These are phyloP conservation scores for Ogataea trehalophila DNA, from an alignment of 805 yeast species.

Conservation along the genomic window DNA sequence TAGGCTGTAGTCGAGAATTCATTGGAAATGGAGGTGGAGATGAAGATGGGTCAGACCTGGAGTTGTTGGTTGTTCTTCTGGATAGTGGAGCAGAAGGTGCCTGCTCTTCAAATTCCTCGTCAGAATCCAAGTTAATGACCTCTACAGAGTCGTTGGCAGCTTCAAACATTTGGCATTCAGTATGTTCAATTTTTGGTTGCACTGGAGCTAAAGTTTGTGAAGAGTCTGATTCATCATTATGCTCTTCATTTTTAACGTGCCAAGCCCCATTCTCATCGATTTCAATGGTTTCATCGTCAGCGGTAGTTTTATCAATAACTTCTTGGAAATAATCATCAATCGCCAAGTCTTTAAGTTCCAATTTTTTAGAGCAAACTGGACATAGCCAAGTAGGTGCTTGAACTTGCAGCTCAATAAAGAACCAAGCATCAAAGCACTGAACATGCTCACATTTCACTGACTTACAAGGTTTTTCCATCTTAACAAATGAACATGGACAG, in stretches of 20 bases:
- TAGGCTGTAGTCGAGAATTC: background rate
- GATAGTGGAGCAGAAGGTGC: no score
- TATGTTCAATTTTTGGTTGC: no score
- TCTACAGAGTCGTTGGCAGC: no score
- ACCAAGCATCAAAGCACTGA: slow-evolving; percentile 81
- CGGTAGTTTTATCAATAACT: slow-evolving; percentile 48
- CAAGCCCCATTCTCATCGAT: slow-evolving; percentile 73
- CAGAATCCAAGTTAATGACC: no score
- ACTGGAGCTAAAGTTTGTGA: no score
- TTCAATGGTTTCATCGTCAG: slow-evolving; percentile 59
- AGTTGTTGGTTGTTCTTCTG: no score
- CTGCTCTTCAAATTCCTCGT: no score
- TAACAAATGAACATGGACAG: slow-evolving; percentile 73
- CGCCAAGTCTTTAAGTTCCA: slow-evolving; percentile 55
- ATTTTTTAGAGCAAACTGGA: slow-evolving; percentile 64
- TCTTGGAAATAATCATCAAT: slow-evolving; percentile 71
- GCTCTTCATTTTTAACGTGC: slow-evolving; percentile 34
- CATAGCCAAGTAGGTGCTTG: slow-evolving; percentile 86
- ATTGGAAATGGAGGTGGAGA: no score
- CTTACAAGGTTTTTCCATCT: slow-evolving; percentile 69
- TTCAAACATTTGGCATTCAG: no score
- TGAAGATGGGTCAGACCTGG: no score
- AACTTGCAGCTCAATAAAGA: slow-evolving; percentile 68
- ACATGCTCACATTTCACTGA: slow-evolving; percentile 71
- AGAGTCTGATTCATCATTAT: slow-evolving; percentile 2